Evolutionary conservation across 2,329 filamentous ascomycete genomes (phyloP).

Genomic region (Aspergillus chevalieri): DNA sequence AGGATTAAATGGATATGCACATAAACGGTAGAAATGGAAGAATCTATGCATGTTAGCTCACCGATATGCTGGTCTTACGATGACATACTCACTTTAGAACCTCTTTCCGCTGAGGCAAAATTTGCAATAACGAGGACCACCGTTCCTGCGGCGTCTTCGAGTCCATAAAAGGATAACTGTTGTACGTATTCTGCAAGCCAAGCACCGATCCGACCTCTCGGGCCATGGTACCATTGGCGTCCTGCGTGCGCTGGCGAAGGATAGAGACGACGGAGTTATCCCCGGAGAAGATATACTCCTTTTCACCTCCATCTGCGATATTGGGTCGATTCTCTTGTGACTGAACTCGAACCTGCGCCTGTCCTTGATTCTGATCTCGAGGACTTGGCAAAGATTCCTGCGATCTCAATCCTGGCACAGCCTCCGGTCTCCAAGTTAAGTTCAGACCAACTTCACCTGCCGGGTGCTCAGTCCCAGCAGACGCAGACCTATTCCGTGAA

Average conservation of each 20-base stretch:
- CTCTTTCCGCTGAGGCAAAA: slow-evolving; percentile 20
- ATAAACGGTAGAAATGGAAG: slow-evolving; percentile 25
- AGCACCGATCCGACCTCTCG: slow-evolving; percentile 24
- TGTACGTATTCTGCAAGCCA: slow-evolving; percentile 26
- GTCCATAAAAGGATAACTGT: slow-evolving; percentile 26
- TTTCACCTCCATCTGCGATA: slow-evolving; percentile 3
- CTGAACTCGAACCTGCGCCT: background rate
- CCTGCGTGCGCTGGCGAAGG: slow-evolving; percentile 19
- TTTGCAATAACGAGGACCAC: slow-evolving; percentile 18
- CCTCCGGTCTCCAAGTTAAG: background rate
- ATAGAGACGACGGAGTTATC: slow-evolving; percentile 28
- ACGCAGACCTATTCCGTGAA: background rate
- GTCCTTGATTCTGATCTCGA: background rate
- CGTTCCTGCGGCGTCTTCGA: slow-evolving; percentile 18
- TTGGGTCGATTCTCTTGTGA: background rate
- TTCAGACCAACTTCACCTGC: background rate
- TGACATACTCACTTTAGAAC: slow-evolving; percentile 18
- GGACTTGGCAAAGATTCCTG: background rate
- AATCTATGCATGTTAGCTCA: slow-evolving; percentile 13
- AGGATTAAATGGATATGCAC: slow-evolving; percentile 26
- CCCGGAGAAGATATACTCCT: slow-evolving; percentile 23
- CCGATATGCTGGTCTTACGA: background rate
- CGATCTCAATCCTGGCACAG: background rate
- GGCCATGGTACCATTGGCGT: slow-evolving; percentile 20
- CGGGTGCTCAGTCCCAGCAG: background rate